A percentile compares a stretch with the other conserved stretches of the same genome.
Evolutionary conservation across 106 monocot species (phyloP).

Genomic region (Dactylorhiza incarnata): DNA sequence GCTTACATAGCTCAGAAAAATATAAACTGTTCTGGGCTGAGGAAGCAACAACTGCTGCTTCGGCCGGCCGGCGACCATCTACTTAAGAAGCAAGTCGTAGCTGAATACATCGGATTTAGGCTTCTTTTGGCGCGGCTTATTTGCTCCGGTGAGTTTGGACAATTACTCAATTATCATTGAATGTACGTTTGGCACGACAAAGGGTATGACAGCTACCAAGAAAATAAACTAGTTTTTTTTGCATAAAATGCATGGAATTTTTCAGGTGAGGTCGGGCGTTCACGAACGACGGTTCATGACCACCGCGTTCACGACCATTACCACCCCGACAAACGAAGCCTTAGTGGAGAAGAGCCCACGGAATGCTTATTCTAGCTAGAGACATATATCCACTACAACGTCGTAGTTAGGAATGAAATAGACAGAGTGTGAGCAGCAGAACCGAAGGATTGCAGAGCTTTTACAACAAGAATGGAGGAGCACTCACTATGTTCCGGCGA

Average conservation of each 20-base stretch:
- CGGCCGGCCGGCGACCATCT: constrained; percentile 19
- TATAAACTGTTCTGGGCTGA: not conserved
- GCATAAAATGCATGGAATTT: too few relatives aligned
- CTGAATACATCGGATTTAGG: constrained; percentile 29
- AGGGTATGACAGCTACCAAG: too few relatives aligned
- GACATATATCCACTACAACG: constrained; percentile 36
- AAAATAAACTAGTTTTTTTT: too few relatives aligned
- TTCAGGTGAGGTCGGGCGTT: too few relatives aligned
- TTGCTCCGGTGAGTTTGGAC: too few relatives aligned
- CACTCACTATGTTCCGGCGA: constrained; percentile 6
- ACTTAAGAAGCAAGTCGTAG: constrained; percentile 17
- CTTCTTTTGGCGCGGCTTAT: too few relatives aligned
- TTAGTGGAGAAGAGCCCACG: constrained; percentile 17
- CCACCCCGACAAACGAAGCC: too few relatives aligned
- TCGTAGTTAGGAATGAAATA: not conserved
- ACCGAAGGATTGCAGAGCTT: not conserved
- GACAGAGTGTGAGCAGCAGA: not conserved
- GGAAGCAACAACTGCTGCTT: constrained; percentile 18
- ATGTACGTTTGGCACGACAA: too few relatives aligned
- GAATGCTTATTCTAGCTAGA: constrained; percentile 25
- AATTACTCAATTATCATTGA: too few relatives aligned
- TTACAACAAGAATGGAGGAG: not conserved
- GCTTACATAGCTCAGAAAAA: constrained; percentile 23
- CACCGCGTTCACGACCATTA: too few relatives aligned
- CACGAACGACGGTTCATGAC: too few relatives aligned